phyloP scores from a whole-genome alignment of 2,329 filamentous ascomycete species.

The Talaromyces sp. region DNA sequence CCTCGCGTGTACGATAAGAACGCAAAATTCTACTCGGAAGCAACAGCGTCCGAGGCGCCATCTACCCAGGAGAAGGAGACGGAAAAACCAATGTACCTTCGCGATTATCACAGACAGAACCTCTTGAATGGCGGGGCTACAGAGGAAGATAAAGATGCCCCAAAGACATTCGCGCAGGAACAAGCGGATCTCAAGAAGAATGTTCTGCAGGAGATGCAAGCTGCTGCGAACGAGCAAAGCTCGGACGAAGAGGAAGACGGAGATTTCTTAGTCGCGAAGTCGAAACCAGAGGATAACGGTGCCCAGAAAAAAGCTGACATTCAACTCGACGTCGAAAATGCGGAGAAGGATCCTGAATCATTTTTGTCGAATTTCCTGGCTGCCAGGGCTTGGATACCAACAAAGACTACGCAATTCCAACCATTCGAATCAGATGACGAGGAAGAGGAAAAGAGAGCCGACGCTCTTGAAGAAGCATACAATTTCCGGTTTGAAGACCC shows the following conservation, averaged over 20 bases:
- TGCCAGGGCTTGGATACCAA: constrained; percentile 81
- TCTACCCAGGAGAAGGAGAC: constrained; percentile 48
- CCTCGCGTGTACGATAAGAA: constrained; percentile 81
- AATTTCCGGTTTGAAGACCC: constrained; percentile 96
- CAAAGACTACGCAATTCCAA: constrained; percentile 61
- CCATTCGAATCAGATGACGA: constrained; percentile 90
- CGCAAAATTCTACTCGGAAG: constrained; percentile 68
- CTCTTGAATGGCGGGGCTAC: constrained; percentile 67
- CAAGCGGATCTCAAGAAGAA: constrained; percentile 76
- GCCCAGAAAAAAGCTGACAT: constrained; percentile 41
- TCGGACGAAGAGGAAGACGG: constrained; percentile 59
- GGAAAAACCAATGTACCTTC: constrained; percentile 77
- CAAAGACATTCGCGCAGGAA: constrained; percentile 77
- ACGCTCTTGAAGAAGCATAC: constrained; percentile 87
- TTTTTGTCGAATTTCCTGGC: constrained; percentile 95
- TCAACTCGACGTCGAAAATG: constrained; percentile 63
- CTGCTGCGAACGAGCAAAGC: constrained; percentile 47
- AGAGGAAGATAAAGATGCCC: constrained; percentile 50
- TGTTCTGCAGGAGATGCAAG: constrained; percentile 76
- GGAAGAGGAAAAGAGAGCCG: constrained; percentile 67
- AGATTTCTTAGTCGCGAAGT: constrained; percentile 70
- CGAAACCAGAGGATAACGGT: constrained; percentile 32
- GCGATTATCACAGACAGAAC: constrained; percentile 88
- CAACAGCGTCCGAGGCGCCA: constrained; percentile 48
- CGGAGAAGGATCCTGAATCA: constrained; percentile 83